Conservation (phyloP, 2,329 filamentous ascomycete genomes). For the Botrytis fragariae region DNA sequence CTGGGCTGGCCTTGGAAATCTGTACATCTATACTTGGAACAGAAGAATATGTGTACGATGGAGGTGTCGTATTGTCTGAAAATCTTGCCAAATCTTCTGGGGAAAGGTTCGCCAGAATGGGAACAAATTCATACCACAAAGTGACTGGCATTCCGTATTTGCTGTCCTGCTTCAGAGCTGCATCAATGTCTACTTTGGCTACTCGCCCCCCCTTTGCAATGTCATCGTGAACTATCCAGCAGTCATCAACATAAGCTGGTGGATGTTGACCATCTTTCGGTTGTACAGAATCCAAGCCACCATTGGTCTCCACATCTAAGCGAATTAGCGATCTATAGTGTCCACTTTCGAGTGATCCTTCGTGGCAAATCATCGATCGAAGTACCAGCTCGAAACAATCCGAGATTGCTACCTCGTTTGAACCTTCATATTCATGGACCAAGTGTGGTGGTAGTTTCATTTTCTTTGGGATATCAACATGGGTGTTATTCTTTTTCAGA, state of each 20-base stretch:
- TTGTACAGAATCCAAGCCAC: conserved; percentile 55
- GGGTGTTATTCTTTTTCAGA: conserved; percentile 64
- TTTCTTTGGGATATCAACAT: conserved; percentile 87
- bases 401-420: conserved; percentile 61
- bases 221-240: conserved; percentile 94
- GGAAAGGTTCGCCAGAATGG: conserved; percentile 62
- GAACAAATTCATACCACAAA: conserved; percentile 91
- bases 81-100: conserved; percentile 37
- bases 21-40: conserved; percentile 40
- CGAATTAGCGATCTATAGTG: conserved; percentile 89
- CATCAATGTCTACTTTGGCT: conserved; percentile 64
- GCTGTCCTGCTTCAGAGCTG: conserved; percentile 71
- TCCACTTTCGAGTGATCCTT: conserved; percentile 79
- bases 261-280: conserved; percentile 46
- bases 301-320: conserved; percentile 63
- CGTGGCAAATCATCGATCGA: conserved; percentile 91
- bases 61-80: conserved; percentile 43
- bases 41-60: conserved; percentile 50
- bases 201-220: conserved; percentile 65
- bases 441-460: conserved; percentile 84
- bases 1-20: conserved; percentile 19
- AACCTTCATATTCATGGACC: conserved; percentile 71
- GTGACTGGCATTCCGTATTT: conserved; percentile 73
- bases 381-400: conserved; percentile 92
- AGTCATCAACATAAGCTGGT: conserved; percentile 66